Evolutionary conservation across 1,139 yeast genomes (phyloP).

Genomic region (Scheffersomyces quercinus): DNA sequence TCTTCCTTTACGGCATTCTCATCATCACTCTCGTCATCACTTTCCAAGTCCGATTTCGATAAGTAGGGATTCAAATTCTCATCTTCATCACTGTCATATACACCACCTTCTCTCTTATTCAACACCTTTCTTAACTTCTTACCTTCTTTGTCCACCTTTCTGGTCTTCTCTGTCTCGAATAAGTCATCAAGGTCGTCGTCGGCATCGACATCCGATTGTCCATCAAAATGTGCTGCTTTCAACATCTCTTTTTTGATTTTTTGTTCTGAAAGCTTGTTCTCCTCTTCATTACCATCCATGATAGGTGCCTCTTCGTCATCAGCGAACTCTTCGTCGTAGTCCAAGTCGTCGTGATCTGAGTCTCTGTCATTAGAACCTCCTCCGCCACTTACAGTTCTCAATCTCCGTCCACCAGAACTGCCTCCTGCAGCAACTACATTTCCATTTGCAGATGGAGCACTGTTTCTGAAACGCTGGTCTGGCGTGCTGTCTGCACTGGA

Average conservation of each 20-base stretch:
- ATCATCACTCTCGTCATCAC: conserved; percentile 40
- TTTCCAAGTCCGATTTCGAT: conserved; percentile 69
- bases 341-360: conserved; percentile 89
- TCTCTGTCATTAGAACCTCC: conserved; percentile 54
- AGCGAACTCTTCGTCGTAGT: conserved; percentile 95
- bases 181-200: conserved; percentile 64
- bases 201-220: conserved; percentile 57
- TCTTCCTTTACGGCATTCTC: conserved; percentile 46
- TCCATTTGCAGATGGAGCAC: conserved; percentile 13
- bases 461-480: conserved; percentile 49
- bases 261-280: conserved; percentile 83
- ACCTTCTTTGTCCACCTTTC: conserved; percentile 90
- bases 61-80: conserved; percentile 70
- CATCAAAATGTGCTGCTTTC: conserved; percentile 74
- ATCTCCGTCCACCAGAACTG: conserved; percentile 27
- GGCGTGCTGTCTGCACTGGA: conserved; percentile 43
- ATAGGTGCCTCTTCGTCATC: conserved; percentile 99
- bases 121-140: conserved; percentile 80
- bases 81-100: conserved; percentile 86
- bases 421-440: conserved; percentile 7
- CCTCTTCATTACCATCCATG: conserved; percentile 95
- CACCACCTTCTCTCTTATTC: conserved; percentile 84
- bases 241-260: conserved; percentile 90
- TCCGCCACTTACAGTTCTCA: conserved; percentile 63
- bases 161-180: conserved; percentile 59